Evolutionary conservation across 2,329 filamentous ascomycete genomes (phyloP).

Genomic region (Beauveria medogensis): DNA sequence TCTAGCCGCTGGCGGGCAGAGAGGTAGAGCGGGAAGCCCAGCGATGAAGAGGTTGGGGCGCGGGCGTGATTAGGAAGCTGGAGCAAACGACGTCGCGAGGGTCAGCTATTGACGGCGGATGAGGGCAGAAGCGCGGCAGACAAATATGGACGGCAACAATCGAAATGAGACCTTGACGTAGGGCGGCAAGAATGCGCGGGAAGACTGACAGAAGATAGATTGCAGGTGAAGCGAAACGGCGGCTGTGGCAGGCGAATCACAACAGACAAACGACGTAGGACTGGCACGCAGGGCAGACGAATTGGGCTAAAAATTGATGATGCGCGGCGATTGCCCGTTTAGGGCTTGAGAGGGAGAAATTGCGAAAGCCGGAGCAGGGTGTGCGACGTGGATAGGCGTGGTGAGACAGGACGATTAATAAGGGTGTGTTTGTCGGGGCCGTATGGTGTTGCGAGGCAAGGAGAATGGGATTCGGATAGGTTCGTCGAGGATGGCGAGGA

Average conservation of each 20-base stretch:
- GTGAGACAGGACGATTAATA: background rate
- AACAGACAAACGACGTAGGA: conserved; percentile 4
- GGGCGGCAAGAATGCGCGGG: background rate
- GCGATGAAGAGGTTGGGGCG: background rate
- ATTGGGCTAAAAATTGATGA: background rate
- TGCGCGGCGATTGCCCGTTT: conserved; percentile 5
- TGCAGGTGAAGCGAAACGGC: conserved; percentile 4
- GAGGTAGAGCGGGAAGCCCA: background rate
- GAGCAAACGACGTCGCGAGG: background rate
- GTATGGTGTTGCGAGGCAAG: background rate
- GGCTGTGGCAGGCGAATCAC: conserved; percentile 1
- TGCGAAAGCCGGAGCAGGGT: background rate
- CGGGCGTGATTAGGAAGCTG: background rate
- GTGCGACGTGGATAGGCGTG: background rate
- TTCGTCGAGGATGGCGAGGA: background rate
- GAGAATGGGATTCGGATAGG: background rate
- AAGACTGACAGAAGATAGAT: background rate
- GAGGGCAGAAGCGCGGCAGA: background rate
- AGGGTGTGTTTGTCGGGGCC: background rate
- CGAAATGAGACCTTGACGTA: background rate
- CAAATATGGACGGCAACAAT: background rate
- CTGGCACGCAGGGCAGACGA: conserved; percentile 1
- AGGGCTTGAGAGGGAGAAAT: conserved; percentile 1
- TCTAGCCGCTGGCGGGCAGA: background rate
- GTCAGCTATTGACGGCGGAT: background rate